A percentile compares a stretch with the other conserved stretches of the same genome.
These are phyloP conservation scores for Dictyostelium capitatum DNA, from an alignment of 78 protist genomes.

Conservation along the genomic window DNA sequence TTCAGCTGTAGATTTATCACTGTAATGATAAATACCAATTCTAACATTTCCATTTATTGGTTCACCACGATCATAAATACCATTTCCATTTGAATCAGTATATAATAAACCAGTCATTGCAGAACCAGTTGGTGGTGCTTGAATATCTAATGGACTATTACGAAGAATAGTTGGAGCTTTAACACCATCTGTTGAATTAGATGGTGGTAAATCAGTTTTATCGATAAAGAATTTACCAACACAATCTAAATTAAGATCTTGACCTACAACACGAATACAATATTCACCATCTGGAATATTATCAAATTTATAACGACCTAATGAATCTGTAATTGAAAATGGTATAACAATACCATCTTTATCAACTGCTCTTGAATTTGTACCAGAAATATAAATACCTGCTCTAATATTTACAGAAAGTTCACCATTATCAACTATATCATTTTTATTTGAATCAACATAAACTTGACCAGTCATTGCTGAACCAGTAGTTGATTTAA, in stretches of 20 bases:
- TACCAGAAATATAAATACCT: neutral
- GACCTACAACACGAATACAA: neutral
- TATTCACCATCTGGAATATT: neutral
- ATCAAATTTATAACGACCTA: slow-evolving; percentile 39
- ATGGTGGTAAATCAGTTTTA: neutral
- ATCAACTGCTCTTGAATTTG: neutral
- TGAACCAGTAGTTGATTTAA: no score
- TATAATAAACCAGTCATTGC: neutral
- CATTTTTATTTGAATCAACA: neutral
- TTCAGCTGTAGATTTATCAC: neutral
- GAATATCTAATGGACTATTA: neutral
- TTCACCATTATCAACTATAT: neutral
- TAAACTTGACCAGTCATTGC: neutral
- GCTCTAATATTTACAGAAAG: neutral
- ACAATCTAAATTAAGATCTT: neutral
- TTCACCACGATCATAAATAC: slow-evolving; percentile 58
- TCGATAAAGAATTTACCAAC: neutral
- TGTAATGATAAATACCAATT: neutral
- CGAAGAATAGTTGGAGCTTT: neutral
- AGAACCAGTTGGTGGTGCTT: neutral
- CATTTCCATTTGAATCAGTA: slow-evolving; percentile 33
- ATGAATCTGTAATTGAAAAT: neutral
- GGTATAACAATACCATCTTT: neutral
- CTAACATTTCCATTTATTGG: neutral
- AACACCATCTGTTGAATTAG: neutral